A percentile compares a stretch with the other conserved stretches of the same genome.
phyloP scores from a whole-genome alignment of 768 basidiomycete species.

The Kwoniella sp. region DNA sequence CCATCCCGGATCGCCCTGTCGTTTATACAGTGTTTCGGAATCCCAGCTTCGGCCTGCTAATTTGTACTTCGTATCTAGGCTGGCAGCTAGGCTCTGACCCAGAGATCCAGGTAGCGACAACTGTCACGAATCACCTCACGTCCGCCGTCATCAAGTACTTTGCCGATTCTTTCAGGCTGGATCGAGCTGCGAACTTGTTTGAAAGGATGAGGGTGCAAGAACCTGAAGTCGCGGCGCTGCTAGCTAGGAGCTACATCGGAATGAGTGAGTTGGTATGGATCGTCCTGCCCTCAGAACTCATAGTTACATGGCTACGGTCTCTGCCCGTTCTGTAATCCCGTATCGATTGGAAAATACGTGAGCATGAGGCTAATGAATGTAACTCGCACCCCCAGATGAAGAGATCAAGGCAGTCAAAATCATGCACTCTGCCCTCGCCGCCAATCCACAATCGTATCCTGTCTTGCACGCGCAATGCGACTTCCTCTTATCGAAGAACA shows the following conservation, averaged over 20 bases:
- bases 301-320: too few relatives aligned
- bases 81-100: conserved; percentile 99
- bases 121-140: conserved; percentile 94
- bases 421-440: conserved; percentile 76
- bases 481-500: conserved; percentile 83
- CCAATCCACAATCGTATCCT: conserved; percentile 89
- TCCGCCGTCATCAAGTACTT: conserved; percentile 96
- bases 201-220: conserved; percentile 84
- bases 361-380: not conserved
- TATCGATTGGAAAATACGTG: too few relatives aligned
- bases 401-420: conserved; percentile 98
- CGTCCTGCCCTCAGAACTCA: too few relatives aligned
- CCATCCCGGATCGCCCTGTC: too few relatives aligned
- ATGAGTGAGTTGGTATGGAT: conserved; percentile 90
- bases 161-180: conserved; percentile 82
- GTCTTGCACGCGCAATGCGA: conserved; percentile 93
- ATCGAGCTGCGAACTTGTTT: conserved; percentile 87
- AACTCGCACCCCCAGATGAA: conserved; percentile 66
- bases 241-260: conserved; percentile 89
- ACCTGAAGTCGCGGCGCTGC: conserved; percentile 81
- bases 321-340: too few relatives aligned
- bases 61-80: conserved; percentile 60
- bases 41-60: too few relatives aligned
- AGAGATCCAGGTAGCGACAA: conserved; percentile 95
- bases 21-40: too few relatives aligned